A percentile compares a stretch with the other conserved stretches of the same genome.
These are phyloP conservation scores for Rhododendron molle DNA, from an alignment of 148 eudicot species.

Conservation along the genomic window DNA sequence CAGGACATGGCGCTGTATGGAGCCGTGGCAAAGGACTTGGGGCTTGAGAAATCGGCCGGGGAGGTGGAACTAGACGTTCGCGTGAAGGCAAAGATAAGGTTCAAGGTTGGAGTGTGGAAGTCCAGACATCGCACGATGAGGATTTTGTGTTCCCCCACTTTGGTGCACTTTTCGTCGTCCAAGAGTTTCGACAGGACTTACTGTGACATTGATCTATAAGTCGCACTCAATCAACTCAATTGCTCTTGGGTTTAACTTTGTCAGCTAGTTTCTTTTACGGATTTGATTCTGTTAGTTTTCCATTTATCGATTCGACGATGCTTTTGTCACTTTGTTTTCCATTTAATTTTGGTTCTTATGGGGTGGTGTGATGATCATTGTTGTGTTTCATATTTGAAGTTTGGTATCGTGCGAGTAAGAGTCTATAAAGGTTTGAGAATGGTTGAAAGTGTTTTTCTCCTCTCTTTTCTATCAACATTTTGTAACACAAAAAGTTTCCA, in stretches of 20 bases:
- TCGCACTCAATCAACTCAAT: neutral
- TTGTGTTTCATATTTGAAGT: neutral
- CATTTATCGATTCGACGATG: neutral
- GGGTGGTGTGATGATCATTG: neutral
- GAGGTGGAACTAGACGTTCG: slow-evolving; percentile 38
- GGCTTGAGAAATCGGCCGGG: slow-evolving; percentile 37
- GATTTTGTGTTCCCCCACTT: slow-evolving; percentile 40
- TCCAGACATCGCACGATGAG: slow-evolving; percentile 39
- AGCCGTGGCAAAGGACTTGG: slow-evolving; percentile 24
- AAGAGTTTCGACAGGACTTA: slow-evolving; percentile 27
- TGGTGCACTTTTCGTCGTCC: slow-evolving; percentile 23
- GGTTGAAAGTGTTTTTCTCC: neutral
- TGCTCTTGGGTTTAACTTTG: neutral
- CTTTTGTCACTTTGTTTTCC: neutral
- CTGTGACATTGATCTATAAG: slow-evolving; percentile 39
- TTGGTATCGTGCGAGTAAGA: neutral
- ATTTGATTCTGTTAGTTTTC: neutral
- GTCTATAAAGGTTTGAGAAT: neutral
- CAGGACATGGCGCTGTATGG: slow-evolving; percentile 25
- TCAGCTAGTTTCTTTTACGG: neutral
- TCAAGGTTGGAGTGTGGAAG: slow-evolving; percentile 53
- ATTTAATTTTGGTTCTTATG: neutral
- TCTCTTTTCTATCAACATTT: neutral
- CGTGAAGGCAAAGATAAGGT: slow-evolving; percentile 43
- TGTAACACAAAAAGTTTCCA: neutral